phyloP scores from a whole-genome alignment of 208 protist species.

The Crithidia expoeki region DNA sequence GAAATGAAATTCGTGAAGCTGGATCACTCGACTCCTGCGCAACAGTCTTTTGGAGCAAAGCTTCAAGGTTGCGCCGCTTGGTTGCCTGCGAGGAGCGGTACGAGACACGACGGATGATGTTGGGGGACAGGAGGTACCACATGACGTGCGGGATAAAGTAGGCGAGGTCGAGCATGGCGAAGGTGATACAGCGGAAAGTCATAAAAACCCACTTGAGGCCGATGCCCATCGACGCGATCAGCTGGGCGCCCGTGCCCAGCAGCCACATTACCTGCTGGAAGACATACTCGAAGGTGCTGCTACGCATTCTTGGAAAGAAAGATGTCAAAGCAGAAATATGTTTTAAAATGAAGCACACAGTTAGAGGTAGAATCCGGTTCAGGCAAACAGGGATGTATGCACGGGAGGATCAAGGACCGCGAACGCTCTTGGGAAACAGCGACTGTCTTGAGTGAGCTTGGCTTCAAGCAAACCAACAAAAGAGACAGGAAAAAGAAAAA shows the following conservation, averaged over 20 bases:
- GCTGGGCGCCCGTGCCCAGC: constrained; percentile 43
- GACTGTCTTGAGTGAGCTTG: too few relatives aligned
- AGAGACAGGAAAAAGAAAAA: too few relatives aligned
- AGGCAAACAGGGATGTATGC: too few relatives aligned
- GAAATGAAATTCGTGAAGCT: neutral
- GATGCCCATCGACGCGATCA: constrained; percentile 79
- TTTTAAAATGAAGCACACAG: constrained; percentile 15
- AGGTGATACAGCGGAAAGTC: constrained; percentile 63
- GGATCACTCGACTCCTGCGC: neutral
- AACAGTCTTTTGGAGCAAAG: constrained; percentile 36
- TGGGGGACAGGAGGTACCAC: constrained; percentile 75
- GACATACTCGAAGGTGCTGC: constrained; percentile 49
- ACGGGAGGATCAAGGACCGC: too few relatives aligned
- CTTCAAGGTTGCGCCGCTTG: constrained; percentile 57
- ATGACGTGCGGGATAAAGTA: constrained; percentile 74
- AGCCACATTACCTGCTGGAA: constrained; percentile 74
- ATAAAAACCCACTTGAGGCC: constrained; percentile 81
- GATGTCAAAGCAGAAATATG: constrained; percentile 9
- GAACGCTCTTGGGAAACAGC: too few relatives aligned
- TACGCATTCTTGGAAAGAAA: constrained; percentile 14
- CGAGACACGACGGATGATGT: constrained; percentile 78
- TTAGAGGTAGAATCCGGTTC: too few relatives aligned
- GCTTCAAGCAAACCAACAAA: too few relatives aligned
- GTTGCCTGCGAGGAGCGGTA: constrained; percentile 73
- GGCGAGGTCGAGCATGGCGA: constrained; percentile 51